Evolutionary conservation across 306 rosid genomes (phyloP).

Genomic region (Gleditsia sinensis): DNA sequence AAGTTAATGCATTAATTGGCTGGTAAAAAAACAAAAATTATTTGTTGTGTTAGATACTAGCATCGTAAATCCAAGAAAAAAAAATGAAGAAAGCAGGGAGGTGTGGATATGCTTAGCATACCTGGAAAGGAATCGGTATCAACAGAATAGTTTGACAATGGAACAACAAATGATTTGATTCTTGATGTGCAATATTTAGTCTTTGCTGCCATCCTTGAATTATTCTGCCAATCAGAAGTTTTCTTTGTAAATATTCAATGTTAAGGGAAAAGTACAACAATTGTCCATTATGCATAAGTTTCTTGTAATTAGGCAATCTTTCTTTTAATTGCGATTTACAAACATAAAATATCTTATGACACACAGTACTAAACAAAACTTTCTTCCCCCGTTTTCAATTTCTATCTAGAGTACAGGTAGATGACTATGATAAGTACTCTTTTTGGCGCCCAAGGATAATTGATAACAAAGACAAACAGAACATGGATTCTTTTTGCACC

Average conservation of each 20-base stretch:
- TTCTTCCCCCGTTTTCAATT: neutral
- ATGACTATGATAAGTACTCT: too few species aligned
- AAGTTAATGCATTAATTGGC: constrained; percentile 15
- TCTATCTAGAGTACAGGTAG: neutral
- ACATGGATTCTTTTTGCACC: neutral
- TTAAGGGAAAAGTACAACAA: neutral
- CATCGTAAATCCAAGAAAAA: constrained; percentile 2
- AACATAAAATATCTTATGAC: neutral
- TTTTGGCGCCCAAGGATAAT: too few species aligned
- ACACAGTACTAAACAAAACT: neutral
- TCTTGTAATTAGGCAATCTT: neutral
- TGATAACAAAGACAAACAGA: neutral
- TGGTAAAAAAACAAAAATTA: neutral
- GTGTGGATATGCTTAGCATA: constrained; percentile 26
- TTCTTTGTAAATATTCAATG: neutral
- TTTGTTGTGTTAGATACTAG: neutral
- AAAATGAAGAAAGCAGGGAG: constrained; percentile 18
- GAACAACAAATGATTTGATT: constrained; percentile 85
- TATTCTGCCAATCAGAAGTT: constrained; percentile 50
- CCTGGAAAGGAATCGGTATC: constrained; percentile 79
- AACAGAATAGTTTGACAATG: constrained; percentile 73
- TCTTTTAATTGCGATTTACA: neutral
- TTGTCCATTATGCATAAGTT: neutral
- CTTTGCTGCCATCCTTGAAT: constrained; percentile 81
- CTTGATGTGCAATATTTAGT: constrained; percentile 92